Base-by-base conservation (phyloP, 176 grass and related monocot genomes). In the Thalia dealbata region DNA sequence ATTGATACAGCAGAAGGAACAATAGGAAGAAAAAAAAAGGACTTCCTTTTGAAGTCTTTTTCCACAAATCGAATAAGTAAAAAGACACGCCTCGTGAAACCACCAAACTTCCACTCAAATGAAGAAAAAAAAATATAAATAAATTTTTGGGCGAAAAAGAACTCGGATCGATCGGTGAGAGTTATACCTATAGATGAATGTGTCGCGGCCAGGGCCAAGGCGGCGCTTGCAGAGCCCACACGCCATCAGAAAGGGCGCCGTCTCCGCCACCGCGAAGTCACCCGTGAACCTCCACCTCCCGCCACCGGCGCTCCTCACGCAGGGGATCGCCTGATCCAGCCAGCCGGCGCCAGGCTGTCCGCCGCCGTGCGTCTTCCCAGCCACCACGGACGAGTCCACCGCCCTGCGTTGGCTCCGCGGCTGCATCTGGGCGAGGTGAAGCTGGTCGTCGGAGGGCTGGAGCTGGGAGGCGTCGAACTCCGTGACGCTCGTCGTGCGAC, bases 181-280 rank as follows among this genome's bases (percentile, higher is more conserved):
- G 32, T 15, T 22, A 43, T 69, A 69, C 66, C 66, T 69, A 44
- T 69, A 69, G 30, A 69, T 69, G 66, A 69, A 69, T 18, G 38
- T 69, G 32, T 69, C 66, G 4, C 38, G 30, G 9, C 66, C 66
- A 5, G 32, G 66, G 35, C 66, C 66, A 43, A 69, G 66, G 32
- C 30, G 66, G 16, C 66, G 66, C 18, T 69, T 69, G 66, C 66
- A 69, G 32, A 69, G 66, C 18, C 66, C 30, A 15, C 66, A 69
- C 4, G 30, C 38, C 66, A n/a, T 69, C 66, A 69, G 22, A 35
- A 69, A 69, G 15, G 66, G 6, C 7, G 35, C 66, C 35, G 4
- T 44, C 14, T 69, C 66, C 35, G 42, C 14, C 66, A 44, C 38
- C 32, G 18, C 13, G 0, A 45, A 45, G 16, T 46, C 66, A 18